Evolutionary conservation across 805 yeast species (phyloP).

Genomic region (Nakazawaea ernobii): DNA sequence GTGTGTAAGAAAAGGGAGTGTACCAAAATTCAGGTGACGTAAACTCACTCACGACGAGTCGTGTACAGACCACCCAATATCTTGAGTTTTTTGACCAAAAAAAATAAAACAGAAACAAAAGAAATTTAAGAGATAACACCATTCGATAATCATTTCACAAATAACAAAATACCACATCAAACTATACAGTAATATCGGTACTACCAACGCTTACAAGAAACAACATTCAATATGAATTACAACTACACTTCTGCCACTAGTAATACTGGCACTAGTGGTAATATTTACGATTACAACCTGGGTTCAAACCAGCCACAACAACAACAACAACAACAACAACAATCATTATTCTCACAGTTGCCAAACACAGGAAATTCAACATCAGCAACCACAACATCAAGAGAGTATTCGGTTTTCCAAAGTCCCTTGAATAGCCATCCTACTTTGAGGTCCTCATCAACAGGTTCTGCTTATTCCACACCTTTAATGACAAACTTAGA

Average conservation of each 20-base stretch:
- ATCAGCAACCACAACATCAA: neutral
- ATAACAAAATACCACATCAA: too few relatives aligned
- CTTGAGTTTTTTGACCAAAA: neutral
- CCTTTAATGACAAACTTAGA: neutral
- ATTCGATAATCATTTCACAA: neutral
- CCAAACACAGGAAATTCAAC: neutral
- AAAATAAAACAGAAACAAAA: too few relatives aligned
- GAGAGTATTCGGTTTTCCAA: neutral
- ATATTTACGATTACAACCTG: neutral
- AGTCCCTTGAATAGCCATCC: conserved; percentile 5
- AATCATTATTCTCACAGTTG: neutral
- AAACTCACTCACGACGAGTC: too few relatives aligned
- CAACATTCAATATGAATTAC: conserved; percentile 1
- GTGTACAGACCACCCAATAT: too few relatives aligned
- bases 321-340: neutral
- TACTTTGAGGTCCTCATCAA: conserved; percentile 2
- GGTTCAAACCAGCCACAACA: neutral
- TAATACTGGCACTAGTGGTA: neutral
- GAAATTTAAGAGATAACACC: neutral
- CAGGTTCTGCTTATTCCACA: conserved; percentile 5
- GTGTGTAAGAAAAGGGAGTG: too few relatives aligned
- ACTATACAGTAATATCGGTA: too few relatives aligned
- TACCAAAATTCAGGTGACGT: too few relatives aligned
- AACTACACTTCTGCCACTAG: conserved; percentile 1
- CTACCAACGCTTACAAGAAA: too few relatives aligned